Evolutionary conservation across 2,329 filamentous ascomycete genomes (phyloP), one percentile per base, ranked within the genome.

Genomic region (Lasiodiplodia sp.): DNA sequence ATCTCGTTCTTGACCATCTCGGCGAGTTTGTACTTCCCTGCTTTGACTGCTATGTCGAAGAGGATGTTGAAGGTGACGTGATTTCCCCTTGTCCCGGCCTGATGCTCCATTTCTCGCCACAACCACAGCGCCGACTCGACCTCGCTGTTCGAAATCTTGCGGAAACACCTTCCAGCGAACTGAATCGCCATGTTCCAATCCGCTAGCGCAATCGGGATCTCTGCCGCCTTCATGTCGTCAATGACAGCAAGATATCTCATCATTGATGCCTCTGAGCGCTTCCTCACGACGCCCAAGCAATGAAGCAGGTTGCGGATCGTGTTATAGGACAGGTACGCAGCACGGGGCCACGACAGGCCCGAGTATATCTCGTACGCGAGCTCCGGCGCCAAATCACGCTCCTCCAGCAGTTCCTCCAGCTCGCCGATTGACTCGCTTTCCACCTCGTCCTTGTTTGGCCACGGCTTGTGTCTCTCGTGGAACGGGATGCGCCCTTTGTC

Each of bases 21-120:
- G 3, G 94, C 94, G 25, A 98, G 87, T 0, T 85, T 84, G 72
- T 92, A 97, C 75, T 96, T 96, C 49, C 92, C 92, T 0, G 93
- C 89, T 78, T 96, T 96, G 72, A 93, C 88, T 1, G 96, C 93
- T 12, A 93, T 87, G 75, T 97, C 92, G 73, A 97, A 97, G 14
- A 99, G 86, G 57, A 97, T 91, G 76, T 96, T 97, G 80, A 99
- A 96, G 0, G 95, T 97, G n/a, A 94, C 90, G 60, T 88, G 85
- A 73, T 91, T 92, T 44, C 87, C 90, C 72, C 82, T 81, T 16
- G 93, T 78, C 1, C 87, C 86, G 2, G 89, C 89, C 4, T 88
- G 82, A 57, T 87, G 85, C 79, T 99, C 96, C 94, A 98, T 98
- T 74, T 96, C 89, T 71, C 88, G 89, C 94, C 95, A 99, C 28